Percentiles rank a stretch among this genome's conserved stretches.
These are phyloP conservation scores for Tulasnella sp. DNA, from an alignment of 768 basidiomycete genomes.

Conservation along the genomic window DNA sequence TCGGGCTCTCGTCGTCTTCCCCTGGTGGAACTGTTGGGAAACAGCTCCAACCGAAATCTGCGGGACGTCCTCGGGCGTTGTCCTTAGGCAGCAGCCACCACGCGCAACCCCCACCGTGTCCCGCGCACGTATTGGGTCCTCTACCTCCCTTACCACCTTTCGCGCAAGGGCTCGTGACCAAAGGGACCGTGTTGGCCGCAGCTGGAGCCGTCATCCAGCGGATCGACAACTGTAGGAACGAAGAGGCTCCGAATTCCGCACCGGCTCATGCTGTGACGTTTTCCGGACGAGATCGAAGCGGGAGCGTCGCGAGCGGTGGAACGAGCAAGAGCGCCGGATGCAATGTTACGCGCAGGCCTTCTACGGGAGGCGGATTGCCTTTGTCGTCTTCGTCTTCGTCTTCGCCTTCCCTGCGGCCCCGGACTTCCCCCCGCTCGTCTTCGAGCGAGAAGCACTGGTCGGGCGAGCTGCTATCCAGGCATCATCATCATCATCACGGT, in stretches of 20 bases:
- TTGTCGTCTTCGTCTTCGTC: neutral
- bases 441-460: neutral
- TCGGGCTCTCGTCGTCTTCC: no score
- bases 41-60: no score
- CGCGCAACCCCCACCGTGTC: neutral
- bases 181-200: neutral
- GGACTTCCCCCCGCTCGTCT: neutral
- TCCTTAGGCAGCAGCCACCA: neutral
- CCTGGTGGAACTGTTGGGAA: no score
- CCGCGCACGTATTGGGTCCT: constrained; percentile 2
- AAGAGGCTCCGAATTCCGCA: neutral
- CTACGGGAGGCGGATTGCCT: neutral
- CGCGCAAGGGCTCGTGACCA: neutral
- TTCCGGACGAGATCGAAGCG: neutral
- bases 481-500: no score
- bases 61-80: neutral
- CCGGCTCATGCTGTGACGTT: constrained; percentile 10
- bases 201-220: neutral
- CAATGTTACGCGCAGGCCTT: neutral
- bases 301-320: neutral
- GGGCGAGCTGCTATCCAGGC: no score
- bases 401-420: neutral
- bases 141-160: constrained; percentile 15
- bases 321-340: constrained; percentile 1
- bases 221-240: neutral